These are phyloP conservation scores for Zychaea mexicana DNA, from an alignment of 371 early-diverging fungal genomes.

Conservation along the genomic window DNA sequence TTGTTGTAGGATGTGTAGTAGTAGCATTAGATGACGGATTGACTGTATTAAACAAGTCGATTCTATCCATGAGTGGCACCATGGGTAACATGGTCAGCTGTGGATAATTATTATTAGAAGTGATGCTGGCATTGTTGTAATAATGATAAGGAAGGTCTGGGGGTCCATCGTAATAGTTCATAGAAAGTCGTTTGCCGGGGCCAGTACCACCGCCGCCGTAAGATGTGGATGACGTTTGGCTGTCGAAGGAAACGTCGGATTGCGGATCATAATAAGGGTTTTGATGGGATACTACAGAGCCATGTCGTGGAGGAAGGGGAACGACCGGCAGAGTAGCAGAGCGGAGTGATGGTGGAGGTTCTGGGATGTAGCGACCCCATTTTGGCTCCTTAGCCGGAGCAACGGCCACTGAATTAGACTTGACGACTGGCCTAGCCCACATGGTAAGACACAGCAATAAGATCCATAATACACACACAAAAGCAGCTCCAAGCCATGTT, in stretches of 20 bases:
- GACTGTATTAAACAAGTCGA: conserved; percentile 7
- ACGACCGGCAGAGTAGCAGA: conserved; percentile 6
- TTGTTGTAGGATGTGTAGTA: neutral
- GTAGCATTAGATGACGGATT: neutral
- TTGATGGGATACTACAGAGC: neutral
- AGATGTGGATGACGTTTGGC: neutral
- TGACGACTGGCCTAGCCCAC: neutral
- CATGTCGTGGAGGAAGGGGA: conserved; percentile 5
- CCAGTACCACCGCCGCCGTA: neutral
- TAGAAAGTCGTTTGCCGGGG: neutral
- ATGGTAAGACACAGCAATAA: conserved; percentile 6
- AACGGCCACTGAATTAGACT: neutral
- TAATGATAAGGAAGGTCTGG: neutral
- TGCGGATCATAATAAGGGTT: conserved; percentile 5
- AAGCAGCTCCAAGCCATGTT: conserved; percentile 7
- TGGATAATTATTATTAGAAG: neutral
- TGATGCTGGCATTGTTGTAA: neutral
- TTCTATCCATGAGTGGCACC: conserved; percentile 14
- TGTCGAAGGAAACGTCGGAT: conserved; percentile 9
- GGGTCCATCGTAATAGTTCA: neutral
- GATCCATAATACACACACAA: conserved; percentile 10
- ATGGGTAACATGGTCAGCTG: conserved; percentile 10
- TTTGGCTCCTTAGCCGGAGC: conserved; percentile 13
- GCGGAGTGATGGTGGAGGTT: conserved; percentile 15
- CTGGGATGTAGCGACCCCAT: conserved; percentile 21